Evolutionary conservation across 139 green algal species (phyloP).

Genomic region (Chlorokybus atmophyticus): DNA sequence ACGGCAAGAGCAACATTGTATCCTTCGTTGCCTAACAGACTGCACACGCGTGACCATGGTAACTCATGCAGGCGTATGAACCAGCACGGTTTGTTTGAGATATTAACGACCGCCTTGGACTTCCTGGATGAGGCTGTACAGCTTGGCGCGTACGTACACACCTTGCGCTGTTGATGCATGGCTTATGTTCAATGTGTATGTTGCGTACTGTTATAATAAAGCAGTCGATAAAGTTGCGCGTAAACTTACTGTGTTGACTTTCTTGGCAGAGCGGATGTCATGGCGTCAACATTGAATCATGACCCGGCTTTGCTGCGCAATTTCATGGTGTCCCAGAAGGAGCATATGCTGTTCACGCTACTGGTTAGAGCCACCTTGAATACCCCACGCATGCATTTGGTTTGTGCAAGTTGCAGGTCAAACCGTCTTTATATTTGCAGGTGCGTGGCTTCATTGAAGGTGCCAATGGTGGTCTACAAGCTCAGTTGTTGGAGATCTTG

Average conservation of each 20-base stretch:
- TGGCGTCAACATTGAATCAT: conserved; percentile 56
- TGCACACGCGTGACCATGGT: no score
- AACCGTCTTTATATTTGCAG: no score
- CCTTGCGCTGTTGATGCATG: no score
- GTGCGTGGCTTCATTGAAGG: background rate
- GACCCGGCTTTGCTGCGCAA: conserved; percentile 60
- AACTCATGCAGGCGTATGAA: no score
- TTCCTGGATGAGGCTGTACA: conserved; percentile 30
- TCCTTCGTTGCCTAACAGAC: no score
- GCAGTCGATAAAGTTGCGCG: no score
- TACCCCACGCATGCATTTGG: no score
- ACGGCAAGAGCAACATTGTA: no score
- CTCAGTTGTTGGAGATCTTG: conserved; percentile 64
- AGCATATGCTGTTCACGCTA: conserved; percentile 48
- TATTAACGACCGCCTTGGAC: conserved; percentile 43
- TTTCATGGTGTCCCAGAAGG: conserved; percentile 51
- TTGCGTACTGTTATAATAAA: no score
- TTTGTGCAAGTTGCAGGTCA: no score
- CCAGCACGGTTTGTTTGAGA: conserved; percentile 78
- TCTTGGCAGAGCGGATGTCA: conserved; percentile 54
- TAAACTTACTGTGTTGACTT: no score
- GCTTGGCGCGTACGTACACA: conserved; percentile 37
- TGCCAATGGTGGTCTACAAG: conserved; percentile 54
- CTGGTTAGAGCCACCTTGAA: conserved; percentile 46
- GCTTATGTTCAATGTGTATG: no score